Conservation (phyloP, 2,329 filamentous ascomycete genomes). For the Aspergillus sojae region DNA sequence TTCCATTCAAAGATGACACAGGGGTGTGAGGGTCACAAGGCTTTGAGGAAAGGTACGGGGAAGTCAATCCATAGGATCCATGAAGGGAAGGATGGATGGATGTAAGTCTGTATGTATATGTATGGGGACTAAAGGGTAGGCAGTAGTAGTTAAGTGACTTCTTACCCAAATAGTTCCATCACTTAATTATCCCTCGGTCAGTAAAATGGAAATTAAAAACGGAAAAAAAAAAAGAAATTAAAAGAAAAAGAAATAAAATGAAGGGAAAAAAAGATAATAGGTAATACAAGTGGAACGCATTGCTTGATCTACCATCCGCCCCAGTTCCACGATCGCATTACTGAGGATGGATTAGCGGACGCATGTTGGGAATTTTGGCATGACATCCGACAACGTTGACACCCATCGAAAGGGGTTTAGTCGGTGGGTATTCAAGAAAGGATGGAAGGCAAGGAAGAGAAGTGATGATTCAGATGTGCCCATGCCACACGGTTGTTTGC, state of each 20-base stretch:
- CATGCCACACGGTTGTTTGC: slow-evolving; percentile 19
- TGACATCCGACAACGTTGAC: slow-evolving; percentile 42
- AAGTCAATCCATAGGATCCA: slow-evolving; percentile 6
- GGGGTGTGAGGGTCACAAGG: slow-evolving; percentile 24
- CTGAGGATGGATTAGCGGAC: slow-evolving; percentile 6
- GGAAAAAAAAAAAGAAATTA: not conserved
- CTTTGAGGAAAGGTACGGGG: slow-evolving; percentile 25
- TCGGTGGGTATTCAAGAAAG: slow-evolving; percentile 15
- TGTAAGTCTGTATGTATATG: not conserved
- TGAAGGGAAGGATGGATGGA: not conserved
- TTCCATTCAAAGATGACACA: slow-evolving; percentile 25
- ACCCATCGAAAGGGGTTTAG: slow-evolving; percentile 35
- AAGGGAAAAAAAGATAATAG: slow-evolving; percentile 1
- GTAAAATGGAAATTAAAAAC: not conserved
- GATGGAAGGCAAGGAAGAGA: slow-evolving; percentile 15
- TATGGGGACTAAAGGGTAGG: not conserved
- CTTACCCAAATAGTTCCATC: slow-evolving; percentile 2
- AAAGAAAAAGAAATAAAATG: slow-evolving; percentile 10
- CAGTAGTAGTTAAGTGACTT: not conserved
- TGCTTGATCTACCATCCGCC: slow-evolving; percentile 38
- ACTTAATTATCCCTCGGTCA: slow-evolving; percentile 2
- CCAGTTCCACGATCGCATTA: slow-evolving; percentile 39
- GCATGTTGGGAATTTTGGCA: slow-evolving; percentile 37
- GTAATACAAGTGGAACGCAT: slow-evolving; percentile 16
- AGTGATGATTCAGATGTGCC: slow-evolving; percentile 23